phyloP scores from a whole-genome alignment of 2,329 filamentous ascomycete species.

The Colletotrichum endophyticum region DNA sequence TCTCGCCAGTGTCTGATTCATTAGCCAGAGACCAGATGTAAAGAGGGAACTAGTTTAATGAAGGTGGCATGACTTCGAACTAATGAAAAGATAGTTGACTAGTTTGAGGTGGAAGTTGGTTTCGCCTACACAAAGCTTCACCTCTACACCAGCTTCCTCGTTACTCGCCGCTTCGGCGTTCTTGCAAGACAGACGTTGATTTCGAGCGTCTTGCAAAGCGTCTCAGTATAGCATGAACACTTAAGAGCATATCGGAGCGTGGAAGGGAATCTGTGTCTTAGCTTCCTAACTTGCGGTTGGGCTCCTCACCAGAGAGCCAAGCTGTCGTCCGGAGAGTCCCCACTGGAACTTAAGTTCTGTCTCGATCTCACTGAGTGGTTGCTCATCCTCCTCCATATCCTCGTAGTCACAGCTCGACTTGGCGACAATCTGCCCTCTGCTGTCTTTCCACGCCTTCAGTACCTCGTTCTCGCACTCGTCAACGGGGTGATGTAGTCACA shows the following conservation, averaged over 20 bases:
- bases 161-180: too few species aligned
- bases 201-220: neutral
- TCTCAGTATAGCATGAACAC: neutral
- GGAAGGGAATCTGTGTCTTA: neutral
- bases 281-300: neutral
- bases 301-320: neutral
- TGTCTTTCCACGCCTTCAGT: neutral
- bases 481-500: neutral
- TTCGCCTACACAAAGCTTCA: too few species aligned
- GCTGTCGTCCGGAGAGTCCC: neutral
- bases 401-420: neutral
- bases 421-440: neutral
- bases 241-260: neutral
- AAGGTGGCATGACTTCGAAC: too few species aligned
- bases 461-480: neutral
- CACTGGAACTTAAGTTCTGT: neutral
- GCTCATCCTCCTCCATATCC: neutral
- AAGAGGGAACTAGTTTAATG: too few species aligned
- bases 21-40: too few species aligned
- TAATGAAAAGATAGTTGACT: too few species aligned
- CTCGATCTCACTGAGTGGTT: neutral
- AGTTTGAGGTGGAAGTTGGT: too few species aligned
- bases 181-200: neutral
- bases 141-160: too few species aligned
- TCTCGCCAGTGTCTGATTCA: too few species aligned